Evolutionary conservation across 108 stramenopile genomes (phyloP).

Genomic region (Epithemia pelagica): DNA sequence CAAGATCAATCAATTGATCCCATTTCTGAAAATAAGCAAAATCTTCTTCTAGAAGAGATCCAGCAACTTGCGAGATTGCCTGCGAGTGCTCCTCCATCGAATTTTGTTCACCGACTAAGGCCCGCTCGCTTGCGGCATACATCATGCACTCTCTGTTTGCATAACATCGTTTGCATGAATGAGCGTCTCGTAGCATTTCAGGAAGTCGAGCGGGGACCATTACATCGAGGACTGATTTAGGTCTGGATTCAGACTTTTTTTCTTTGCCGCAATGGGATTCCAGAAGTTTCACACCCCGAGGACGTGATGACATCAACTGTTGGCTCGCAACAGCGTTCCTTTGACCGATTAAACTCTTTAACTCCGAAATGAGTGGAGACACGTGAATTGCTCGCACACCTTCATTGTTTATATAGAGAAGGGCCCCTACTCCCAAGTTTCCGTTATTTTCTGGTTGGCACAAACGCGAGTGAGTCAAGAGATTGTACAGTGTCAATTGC

Average conservation of each 20-base stretch:
- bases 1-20: slow-evolving; percentile 84
- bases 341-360: slow-evolving; percentile 71
- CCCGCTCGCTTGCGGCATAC: slow-evolving; percentile 50
- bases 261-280: neutral
- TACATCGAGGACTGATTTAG: neutral
- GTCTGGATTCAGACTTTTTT: neutral
- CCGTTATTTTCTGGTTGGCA: slow-evolving; percentile 18
- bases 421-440: slow-evolving; percentile 31
- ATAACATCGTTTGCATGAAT: slow-evolving; percentile 68
- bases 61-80: slow-evolving; percentile 55
- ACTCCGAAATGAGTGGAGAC: slow-evolving; percentile 46
- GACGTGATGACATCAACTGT: slow-evolving; percentile 36
- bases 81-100: slow-evolving; percentile 29
- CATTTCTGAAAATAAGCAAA: slow-evolving; percentile 75
- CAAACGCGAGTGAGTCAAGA: slow-evolving; percentile 66
- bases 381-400: slow-evolving; percentile 43
- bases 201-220: slow-evolving; percentile 36
- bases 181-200: slow-evolving; percentile 30
- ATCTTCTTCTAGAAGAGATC: slow-evolving; percentile 54
- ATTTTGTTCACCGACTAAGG: slow-evolving; percentile 8
- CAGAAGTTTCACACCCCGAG: slow-evolving; percentile 44
- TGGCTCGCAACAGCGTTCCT: slow-evolving; percentile 67
- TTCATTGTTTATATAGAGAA: slow-evolving; percentile 75
- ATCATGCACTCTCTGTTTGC: slow-evolving; percentile 80
- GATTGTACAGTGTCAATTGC: slow-evolving; percentile 76